Evolutionary conservation across 371 early-diverging fungal genomes (phyloP).

Genomic region (Capillidium heterosporum): DNA sequence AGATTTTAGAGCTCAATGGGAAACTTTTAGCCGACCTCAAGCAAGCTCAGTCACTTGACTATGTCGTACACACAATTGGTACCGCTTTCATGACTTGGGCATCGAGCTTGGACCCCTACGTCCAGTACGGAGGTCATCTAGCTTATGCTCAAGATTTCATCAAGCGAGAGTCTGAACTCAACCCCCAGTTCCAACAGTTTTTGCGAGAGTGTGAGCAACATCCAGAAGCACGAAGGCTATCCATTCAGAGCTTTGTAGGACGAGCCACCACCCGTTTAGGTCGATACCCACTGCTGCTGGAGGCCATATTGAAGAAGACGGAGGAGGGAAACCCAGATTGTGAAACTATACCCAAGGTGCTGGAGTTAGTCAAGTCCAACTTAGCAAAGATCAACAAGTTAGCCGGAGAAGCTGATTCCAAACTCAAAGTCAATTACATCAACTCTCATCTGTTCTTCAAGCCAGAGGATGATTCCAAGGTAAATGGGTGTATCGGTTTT

Average conservation of each 20-base stretch:
- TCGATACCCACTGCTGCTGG: constrained; percentile 68
- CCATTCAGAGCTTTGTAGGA: constrained; percentile 60
- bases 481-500: background rate
- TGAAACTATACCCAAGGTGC: constrained; percentile 31
- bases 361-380: constrained; percentile 37
- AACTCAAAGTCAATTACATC: background rate
- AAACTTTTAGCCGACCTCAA: constrained; percentile 40
- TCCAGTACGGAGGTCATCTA: constrained; percentile 75
- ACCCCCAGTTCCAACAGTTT: constrained; percentile 29
- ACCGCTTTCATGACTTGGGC: constrained; percentile 64
- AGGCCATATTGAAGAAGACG: constrained; percentile 65
- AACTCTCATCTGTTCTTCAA: background rate
- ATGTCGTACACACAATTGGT: constrained; percentile 59
- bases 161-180: constrained; percentile 52
- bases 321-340: constrained; percentile 63
- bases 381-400: constrained; percentile 15
- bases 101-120: constrained; percentile 51
- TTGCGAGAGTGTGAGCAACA: constrained; percentile 39
- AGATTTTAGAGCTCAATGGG: constrained; percentile 46
- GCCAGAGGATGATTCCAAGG: background rate
- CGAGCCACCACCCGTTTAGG: constrained; percentile 77
- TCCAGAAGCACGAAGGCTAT: constrained; percentile 64
- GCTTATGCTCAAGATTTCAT: constrained; percentile 64
- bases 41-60: constrained; percentile 42
- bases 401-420: constrained; percentile 1